Evolutionary conservation across 2,329 filamentous ascomycete genomes (phyloP), one percentile per base, ranked within the genome.

Genomic region (Byssochlamys sp.): DNA sequence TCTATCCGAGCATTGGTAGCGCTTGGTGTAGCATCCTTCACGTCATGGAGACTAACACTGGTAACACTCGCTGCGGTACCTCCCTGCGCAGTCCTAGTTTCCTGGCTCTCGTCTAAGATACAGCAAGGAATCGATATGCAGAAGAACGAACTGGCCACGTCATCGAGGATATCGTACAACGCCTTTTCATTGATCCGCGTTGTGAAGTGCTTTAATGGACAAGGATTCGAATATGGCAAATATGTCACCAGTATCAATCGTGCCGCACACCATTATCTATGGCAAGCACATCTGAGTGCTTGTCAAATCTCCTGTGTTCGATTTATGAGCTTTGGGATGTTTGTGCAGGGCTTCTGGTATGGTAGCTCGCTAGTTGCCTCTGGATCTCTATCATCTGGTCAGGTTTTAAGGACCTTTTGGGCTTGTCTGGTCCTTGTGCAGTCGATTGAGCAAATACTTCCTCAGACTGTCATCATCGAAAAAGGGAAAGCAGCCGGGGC

Each of bases 281-380:
- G 81, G 14, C 89, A 92, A 67, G 87, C 87, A 0, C 79, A 82
- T 52, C 80, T 84, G 14, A 88, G 85, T 62, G 84, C 88, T 0
- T 69, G 85, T 2, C 91, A 96, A 66, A 84, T 89, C 66, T 86
- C 85, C 0, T 82, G 88, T 53, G 80, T 89, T 55, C 85, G 87
- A 52, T 83, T 95, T 63, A 85, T 91, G 76, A 85, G 87, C 29
- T 81, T 90, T 2, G 80, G 79, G 1, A 85, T 96, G 69, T 96
- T 97, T 63, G 86, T 95, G 0, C 82, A 91, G 58, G 91, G 91
- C 0, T 96, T 97, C 67, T 96, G 89, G 84, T 95, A 91, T 64
- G 91, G 91, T 0, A 82, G 87, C 28, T 76, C 82, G 1, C 79
- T 96, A 1, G 84, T 94, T 9, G 77, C 79, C 9, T 73, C 80